Conservation (phyloP, 1,139 yeast species). For the Debaryomyces singareniensis region DNA sequence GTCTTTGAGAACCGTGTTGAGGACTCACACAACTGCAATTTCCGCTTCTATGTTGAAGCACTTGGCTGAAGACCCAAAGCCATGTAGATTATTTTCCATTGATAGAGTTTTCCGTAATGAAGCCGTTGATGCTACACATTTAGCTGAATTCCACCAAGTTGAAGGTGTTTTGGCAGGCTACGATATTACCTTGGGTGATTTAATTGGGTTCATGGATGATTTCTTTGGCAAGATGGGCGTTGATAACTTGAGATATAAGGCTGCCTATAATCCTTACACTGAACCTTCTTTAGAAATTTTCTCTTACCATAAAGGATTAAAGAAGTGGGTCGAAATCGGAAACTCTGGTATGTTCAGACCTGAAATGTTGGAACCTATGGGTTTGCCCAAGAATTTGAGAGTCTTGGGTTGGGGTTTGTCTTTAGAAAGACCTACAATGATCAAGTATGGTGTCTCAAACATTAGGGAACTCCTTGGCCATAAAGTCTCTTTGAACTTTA, state of each 20-base stretch:
- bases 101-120: slow-evolving; percentile 99
- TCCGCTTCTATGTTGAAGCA: slow-evolving; percentile 83
- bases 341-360: slow-evolving; percentile 99
- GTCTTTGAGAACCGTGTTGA: slow-evolving; percentile 81
- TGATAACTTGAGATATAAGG: slow-evolving; percentile 88
- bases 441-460: slow-evolving; percentile 91
- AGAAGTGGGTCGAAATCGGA: slow-evolving; percentile 98
- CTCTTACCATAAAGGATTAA: slow-evolving; percentile 92
- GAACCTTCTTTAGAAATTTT: slow-evolving; percentile 98
- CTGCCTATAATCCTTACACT: slow-evolving; percentile 98
- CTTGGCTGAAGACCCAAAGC: slow-evolving; percentile 85
- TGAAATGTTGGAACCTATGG: slow-evolving; percentile 98
- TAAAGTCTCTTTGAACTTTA: slow-evolving; percentile 86
- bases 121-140: slow-evolving; percentile 99
- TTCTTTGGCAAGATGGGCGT: slow-evolving; percentile 98
- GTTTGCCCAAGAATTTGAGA: slow-evolving; percentile 87
- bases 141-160: slow-evolving; percentile 98
- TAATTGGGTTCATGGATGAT: slow-evolving; percentile 97
- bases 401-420: slow-evolving; percentile 98
- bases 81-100: slow-evolving; percentile 87
- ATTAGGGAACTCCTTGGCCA: slow-evolving; percentile 94
- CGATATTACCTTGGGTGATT: slow-evolving; percentile 88
- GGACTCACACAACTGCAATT: slow-evolving; percentile 97
- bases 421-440: slow-evolving; percentile 98
- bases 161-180: slow-evolving; percentile 99